A percentile compares a stretch with the other conserved stretches of the same genome.
Conservation (phyloP, 2,329 filamentous ascomycete genomes). For the Neodidymelliopsis sp. region DNA sequence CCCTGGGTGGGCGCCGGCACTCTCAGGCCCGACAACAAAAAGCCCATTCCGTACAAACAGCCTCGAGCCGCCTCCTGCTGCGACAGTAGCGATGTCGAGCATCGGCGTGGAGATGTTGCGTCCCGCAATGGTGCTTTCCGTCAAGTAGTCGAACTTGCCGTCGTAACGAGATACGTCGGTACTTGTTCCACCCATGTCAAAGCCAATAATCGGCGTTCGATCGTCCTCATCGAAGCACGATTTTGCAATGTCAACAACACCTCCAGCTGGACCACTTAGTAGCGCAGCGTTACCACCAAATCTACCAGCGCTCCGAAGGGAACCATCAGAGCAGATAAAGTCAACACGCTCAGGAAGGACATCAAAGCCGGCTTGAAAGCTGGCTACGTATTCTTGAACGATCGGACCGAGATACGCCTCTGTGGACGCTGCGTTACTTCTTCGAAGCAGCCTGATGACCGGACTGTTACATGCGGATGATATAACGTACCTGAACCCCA, state of each 20-base stretch:
- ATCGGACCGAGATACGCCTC: constrained; percentile 40
- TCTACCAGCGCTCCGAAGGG: constrained; percentile 32
- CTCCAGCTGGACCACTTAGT: constrained; percentile 46
- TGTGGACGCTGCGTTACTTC: constrained; percentile 33
- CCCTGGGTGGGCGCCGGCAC: constrained; percentile 82
- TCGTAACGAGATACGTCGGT: constrained; percentile 47
- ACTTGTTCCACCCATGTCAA: constrained; percentile 41
- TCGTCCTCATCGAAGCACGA: constrained; percentile 40
- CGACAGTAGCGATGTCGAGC: constrained; percentile 61
- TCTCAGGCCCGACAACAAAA: constrained; percentile 86
- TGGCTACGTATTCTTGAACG: constrained; percentile 30
- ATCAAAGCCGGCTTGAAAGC: constrained; percentile 35
- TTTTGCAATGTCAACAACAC: constrained; percentile 44
- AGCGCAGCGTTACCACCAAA: constrained; percentile 44
- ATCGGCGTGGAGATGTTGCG: constrained; percentile 40
- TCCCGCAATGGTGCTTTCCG: constrained; percentile 44
- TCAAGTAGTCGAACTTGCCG: constrained; percentile 40
- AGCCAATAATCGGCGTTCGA: constrained; percentile 40
- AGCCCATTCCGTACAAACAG: constrained; percentile 85
- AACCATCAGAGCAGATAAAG: constrained; percentile 48
- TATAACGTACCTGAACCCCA: constrained; percentile 40
- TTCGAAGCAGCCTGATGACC: constrained; percentile 34
- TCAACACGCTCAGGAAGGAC: constrained; percentile 38
- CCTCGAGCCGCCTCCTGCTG: constrained; percentile 80
- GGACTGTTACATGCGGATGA: constrained; percentile 34